Percentiles rank a stretch among this genome's conserved stretches.
These are phyloP conservation scores for Kalmusia sp. DNA, from an alignment of 2,329 filamentous ascomycete genomes.

Conservation along the genomic window DNA sequence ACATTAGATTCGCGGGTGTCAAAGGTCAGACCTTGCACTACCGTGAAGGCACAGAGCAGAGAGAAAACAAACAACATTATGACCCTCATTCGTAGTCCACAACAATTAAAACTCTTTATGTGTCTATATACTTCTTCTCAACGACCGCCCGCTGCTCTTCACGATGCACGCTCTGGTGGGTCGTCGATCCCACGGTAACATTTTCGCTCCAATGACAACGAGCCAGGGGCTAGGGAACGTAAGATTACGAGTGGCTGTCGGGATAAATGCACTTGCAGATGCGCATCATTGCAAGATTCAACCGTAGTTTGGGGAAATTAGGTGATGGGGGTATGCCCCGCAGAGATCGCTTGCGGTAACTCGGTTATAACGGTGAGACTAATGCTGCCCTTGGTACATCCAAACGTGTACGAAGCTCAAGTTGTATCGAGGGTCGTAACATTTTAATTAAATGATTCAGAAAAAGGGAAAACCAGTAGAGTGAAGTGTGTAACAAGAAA, in stretches of 20 bases:
- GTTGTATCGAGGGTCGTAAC: no score
- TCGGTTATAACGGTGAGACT: neutral
- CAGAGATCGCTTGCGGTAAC: neutral
- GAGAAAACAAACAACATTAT: neutral
- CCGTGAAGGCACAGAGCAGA: neutral
- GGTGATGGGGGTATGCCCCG: neutral
- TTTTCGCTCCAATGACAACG: neutral
- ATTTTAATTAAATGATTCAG: no score
- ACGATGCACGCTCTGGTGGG: neutral
- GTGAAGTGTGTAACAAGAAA: no score
- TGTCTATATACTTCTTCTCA: neutral
- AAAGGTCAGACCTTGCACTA: neutral
- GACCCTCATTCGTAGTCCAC: neutral
- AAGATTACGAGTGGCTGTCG: neutral
- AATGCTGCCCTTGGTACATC: no score
- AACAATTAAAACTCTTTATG: neutral
- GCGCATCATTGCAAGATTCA: neutral
- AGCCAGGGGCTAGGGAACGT: neutral
- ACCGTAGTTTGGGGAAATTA: neutral
- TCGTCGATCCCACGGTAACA: neutral
- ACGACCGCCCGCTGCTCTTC: no score
- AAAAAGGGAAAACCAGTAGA: no score
- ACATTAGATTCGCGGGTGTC: neutral
- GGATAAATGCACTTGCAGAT: neutral
- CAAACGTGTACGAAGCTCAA: no score